These are phyloP conservation scores for Candida berthetii DNA, from an alignment of 805 yeast species.

Conservation along the genomic window DNA sequence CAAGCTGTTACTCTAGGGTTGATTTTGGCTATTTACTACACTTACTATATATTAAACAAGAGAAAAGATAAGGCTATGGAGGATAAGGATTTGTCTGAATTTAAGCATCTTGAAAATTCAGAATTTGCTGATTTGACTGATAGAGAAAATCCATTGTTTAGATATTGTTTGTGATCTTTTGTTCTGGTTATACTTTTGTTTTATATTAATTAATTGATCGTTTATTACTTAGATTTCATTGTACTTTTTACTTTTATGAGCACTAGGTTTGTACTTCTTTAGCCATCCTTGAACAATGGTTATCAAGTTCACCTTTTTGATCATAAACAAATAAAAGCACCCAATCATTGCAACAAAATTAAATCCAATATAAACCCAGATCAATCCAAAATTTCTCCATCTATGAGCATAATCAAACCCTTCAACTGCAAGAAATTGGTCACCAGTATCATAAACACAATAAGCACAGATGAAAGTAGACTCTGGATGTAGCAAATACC, in stretches of 20 bases:
- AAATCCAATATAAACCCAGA: too few relatives aligned
- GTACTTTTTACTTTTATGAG: too few relatives aligned
- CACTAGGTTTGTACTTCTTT: too few relatives aligned
- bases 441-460: conserved; percentile 40
- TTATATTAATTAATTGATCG: too few relatives aligned
- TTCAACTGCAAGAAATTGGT: conserved; percentile 37
- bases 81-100: conserved; percentile 15
- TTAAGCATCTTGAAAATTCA: conserved; percentile 19
- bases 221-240: too few relatives aligned
- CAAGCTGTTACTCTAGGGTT: conserved; percentile 35
- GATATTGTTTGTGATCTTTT: conserved; percentile 24
- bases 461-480: conserved; percentile 43
- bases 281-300: too few relatives aligned
- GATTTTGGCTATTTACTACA: conserved; percentile 20
- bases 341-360: too few relatives aligned
- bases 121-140: conserved; percentile 42
- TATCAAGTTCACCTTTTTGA: too few relatives aligned
- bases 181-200: too few relatives aligned
- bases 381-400: conserved; percentile 70
- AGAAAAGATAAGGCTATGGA: conserved; percentile 27
- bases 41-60: conserved; percentile 30
- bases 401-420: conserved; percentile 38
- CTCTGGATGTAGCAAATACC: conserved; percentile 46
- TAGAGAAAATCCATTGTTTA: conserved; percentile 30
- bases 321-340: too few relatives aligned